phyloP scores from a whole-genome alignment of 345 rosid species.

The Bretschneidera sinensis region DNA sequence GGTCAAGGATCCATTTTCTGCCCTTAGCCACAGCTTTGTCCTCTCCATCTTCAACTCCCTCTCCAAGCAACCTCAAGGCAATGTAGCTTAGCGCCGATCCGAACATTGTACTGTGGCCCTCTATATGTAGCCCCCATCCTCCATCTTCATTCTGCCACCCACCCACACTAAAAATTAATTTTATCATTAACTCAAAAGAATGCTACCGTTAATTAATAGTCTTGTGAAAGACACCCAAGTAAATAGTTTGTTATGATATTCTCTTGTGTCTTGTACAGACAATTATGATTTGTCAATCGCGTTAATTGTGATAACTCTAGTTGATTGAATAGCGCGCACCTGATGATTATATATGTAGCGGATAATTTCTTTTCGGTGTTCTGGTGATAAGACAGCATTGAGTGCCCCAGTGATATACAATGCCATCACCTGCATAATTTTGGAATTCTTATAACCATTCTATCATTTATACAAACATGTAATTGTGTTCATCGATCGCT shows the following conservation, averaged over 20 bases:
- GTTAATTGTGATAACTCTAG: too few species aligned
- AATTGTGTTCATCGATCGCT: too few species aligned
- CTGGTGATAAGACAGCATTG: conserved; percentile 33
- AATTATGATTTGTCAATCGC: too few species aligned
- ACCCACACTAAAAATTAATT: background rate
- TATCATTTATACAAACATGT: too few species aligned
- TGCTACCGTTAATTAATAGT: conserved; percentile 1
- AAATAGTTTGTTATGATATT: too few species aligned
- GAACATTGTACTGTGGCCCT: conserved; percentile 58
- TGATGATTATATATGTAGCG: conserved; percentile 64
- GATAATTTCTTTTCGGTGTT: conserved; percentile 52
- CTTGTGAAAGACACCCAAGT: too few species aligned
- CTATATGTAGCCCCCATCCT: conserved; percentile 68
- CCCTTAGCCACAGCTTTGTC: conserved; percentile 36
- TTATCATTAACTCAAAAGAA: conserved; percentile 17
- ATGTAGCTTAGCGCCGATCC: conserved; percentile 53
- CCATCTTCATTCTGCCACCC: conserved; percentile 60
- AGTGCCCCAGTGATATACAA: conserved; percentile 45
- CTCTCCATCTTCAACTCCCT: conserved; percentile 36
- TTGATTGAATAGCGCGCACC: too few species aligned
- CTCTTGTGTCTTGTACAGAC: too few species aligned
- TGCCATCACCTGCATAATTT: conserved; percentile 45
- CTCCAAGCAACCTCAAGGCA: conserved; percentile 54
- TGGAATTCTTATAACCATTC: too few species aligned
- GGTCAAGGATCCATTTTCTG: conserved; percentile 62